phyloP scores from a whole-genome alignment of 1,139 yeast genomes.

The Kodamaea arcana region DNA sequence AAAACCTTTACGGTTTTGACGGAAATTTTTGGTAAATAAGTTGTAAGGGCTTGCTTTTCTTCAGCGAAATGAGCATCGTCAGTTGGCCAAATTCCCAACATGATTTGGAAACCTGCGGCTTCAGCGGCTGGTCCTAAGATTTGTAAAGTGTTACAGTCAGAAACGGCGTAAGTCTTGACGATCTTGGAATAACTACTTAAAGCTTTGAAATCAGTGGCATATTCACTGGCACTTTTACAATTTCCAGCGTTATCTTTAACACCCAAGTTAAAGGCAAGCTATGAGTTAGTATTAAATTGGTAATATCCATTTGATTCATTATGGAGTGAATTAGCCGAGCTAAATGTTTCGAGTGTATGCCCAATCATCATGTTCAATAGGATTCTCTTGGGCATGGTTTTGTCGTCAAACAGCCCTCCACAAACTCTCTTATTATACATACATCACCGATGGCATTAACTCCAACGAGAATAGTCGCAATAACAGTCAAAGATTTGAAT shows the following conservation, averaged over 20 bases:
- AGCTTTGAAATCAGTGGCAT: constrained; percentile 55
- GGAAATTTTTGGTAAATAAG: constrained; percentile 69
- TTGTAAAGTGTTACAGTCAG: constrained; percentile 83
- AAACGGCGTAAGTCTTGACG: constrained; percentile 79
- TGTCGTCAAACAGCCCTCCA: too few species aligned
- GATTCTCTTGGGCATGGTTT: too few species aligned
- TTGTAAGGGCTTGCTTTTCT: constrained; percentile 64
- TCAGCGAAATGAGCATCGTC: constrained; percentile 68
- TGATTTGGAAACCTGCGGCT: constrained; percentile 63
- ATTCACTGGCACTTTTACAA: constrained; percentile 71
- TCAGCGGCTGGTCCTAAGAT: constrained; percentile 84
- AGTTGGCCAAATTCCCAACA: constrained; percentile 89
- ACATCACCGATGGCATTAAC: constrained; percentile 44
- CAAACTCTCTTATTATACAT: constrained; percentile 27
- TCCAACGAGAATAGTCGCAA: constrained; percentile 35
- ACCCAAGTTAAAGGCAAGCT: constrained; percentile 77
- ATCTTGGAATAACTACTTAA: constrained; percentile 54
- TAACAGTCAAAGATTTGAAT: constrained; percentile 34
- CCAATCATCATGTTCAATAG: too few species aligned
- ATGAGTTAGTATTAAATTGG: constrained; percentile 3
- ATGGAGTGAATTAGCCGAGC: too few species aligned
- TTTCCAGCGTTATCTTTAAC: constrained; percentile 64
- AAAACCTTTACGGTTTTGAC: constrained; percentile 64
- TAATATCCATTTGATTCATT: neutral
- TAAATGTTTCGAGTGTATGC: too few species aligned